Base-by-base conservation (phyloP, 768 basidiomycete genomes). In the Russula compacta region DNA sequence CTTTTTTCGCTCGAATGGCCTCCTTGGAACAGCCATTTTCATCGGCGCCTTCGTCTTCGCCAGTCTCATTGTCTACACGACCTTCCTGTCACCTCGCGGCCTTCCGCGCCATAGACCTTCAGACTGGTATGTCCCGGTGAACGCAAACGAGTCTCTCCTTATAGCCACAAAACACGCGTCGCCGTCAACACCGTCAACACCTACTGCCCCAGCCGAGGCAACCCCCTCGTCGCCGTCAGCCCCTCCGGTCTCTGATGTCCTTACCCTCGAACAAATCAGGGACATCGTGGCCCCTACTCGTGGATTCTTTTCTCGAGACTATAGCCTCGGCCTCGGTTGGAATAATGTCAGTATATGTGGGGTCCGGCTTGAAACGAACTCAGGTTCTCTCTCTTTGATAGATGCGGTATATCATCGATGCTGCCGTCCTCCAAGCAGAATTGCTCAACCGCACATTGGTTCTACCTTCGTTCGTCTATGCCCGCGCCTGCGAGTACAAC, bases 381-480 rank as follows among this genome's bases (percentile, higher is more conserved):
- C 42, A 66, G 61, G 40, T 21, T 11, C 11, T 33, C 29, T 14
- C 15, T 38, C 36, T 14, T 65, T 46, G 4, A 46, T 44, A 78
- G 78, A 72, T 79, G 72, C 75, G 78, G 19, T 79, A 79, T 62
- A 80, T 80, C 60, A 73, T 79, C 59, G 78, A 79, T 62, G 74
- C 77, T 1, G 70, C 76, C 9, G 63, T 79, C 17, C 55, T 77
- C 14, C 79, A 79, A 49, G 76, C 78, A n/a, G 64, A 67, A 29
- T 65, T 79, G 6, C 70, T 79, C 44, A 77, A 78, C 64, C 73
- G 78, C 48, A 77, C 76, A 2, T 71, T 76, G 54, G 69, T 79
- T 43, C 55, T 80, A 44, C 78, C 78, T 6, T 74, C 78, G 1
- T 76, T 73, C 62, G 72, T 79, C 54, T 79, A 80, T 42, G 78